These are phyloP conservation scores for Rhizoclosmatium globosum DNA, from an alignment of 192 early-diverging fungal genomes.

Conservation along the genomic window DNA sequence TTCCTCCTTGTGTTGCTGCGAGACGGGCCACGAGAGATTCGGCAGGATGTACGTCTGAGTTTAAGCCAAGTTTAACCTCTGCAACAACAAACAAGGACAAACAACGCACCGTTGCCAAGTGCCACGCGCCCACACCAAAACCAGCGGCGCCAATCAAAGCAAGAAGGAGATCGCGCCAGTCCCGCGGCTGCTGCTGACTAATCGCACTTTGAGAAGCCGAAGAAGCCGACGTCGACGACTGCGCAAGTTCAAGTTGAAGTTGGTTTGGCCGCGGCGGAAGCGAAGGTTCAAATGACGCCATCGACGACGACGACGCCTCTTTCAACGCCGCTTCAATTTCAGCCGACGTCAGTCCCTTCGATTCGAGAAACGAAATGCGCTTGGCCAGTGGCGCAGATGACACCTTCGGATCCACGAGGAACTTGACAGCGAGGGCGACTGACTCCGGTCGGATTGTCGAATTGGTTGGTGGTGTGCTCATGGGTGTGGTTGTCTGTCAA, in stretches of 20 bases:
- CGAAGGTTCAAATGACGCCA: not conserved
- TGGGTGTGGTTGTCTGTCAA: not conserved
- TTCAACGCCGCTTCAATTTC: conserved; percentile 90
- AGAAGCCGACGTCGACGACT: not conserved
- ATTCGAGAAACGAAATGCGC: conserved; percentile 93
- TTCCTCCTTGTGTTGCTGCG: conserved; percentile 21
- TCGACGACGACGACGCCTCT: not conserved
- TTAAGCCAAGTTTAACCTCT: not conserved
- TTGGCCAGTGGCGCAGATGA: conserved; percentile 87
- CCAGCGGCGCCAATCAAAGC: conserved; percentile 86
- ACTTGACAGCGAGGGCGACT: conserved; percentile 77
- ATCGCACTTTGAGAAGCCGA: not conserved
- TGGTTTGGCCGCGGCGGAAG: conserved; percentile 13
- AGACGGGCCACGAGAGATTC: conserved; percentile 39
- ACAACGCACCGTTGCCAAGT: conserved; percentile 71
- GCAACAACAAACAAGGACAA: not conserved
- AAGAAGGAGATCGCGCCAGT: conserved; percentile 96
- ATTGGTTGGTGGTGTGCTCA: not conserved
- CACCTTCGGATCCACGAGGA: conserved; percentile 93
- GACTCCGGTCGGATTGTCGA: conserved; percentile 24
- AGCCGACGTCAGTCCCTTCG: conserved; percentile 88
- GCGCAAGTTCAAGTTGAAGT: not conserved
- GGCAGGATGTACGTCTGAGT: conserved; percentile 48
- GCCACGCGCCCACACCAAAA: conserved; percentile 86
- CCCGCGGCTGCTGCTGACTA: conserved; percentile 54